Evolutionary conservation across 768 basidiomycete species (phyloP).

Genomic region (Lentinus tigrinus): DNA sequence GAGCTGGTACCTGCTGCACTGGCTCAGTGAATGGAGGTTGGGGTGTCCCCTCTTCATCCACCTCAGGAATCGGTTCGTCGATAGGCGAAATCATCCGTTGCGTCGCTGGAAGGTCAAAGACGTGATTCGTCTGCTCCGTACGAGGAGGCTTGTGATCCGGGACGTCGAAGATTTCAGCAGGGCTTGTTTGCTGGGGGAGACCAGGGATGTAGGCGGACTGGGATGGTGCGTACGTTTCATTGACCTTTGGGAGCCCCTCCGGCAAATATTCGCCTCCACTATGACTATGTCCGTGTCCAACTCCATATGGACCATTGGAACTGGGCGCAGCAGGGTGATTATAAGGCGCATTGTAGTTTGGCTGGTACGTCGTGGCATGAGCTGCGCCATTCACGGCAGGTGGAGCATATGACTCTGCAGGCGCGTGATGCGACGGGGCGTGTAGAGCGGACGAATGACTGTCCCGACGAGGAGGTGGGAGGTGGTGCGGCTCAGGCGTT

Average conservation of each 20-base stretch:
- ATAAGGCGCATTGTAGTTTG: background rate
- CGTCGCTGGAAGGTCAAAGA: background rate
- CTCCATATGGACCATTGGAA: background rate
- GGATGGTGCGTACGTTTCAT: background rate
- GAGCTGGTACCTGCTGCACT: background rate
- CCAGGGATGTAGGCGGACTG: background rate
- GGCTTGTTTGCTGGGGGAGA: background rate
- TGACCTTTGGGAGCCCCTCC: background rate
- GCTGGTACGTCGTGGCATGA: background rate
- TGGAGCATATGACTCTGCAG: background rate
- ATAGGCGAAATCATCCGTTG: background rate
- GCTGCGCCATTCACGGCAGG: background rate
- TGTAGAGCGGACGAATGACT: background rate
- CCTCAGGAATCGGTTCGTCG: background rate
- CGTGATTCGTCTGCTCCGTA: background rate
- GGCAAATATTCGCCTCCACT: background rate
- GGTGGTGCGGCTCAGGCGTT: conserved; percentile 1
- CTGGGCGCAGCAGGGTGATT: background rate
- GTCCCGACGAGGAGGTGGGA: conserved; percentile 1
- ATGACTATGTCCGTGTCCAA: too few relatives aligned
- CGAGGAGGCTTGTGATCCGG: background rate
- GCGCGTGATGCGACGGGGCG: background rate
- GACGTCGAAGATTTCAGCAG: background rate
- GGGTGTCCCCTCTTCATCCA: conserved; percentile 3
- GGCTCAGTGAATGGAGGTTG: background rate